Base-by-base conservation (phyloP, 176 grass and related monocot genomes). In the Puya raimondii region DNA sequence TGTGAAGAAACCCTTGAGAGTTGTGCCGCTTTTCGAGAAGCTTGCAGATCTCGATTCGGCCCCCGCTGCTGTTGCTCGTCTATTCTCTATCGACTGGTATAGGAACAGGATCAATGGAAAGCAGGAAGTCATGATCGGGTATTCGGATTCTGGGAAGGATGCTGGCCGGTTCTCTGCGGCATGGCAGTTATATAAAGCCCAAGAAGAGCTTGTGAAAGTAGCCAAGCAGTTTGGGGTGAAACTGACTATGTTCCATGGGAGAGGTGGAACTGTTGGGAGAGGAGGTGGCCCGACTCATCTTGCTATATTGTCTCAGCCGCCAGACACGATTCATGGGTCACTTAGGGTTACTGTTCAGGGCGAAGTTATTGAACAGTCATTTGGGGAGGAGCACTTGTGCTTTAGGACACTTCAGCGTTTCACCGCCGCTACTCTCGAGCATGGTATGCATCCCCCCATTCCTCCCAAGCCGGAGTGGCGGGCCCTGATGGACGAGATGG, bases 111-210 rank as follows among this genome's bases (percentile, higher is more conserved):
- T 91, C 69, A 72, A 78, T 42, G 92, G 88, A 51, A 96, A 91
- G 48, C 92, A 96, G 25, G 92, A 96, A 80, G 92, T 96, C 51
- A 96, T 96, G 92, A 96, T 96, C 22, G 92, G 88, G 17, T 91
- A 96, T 82, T 96, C 92, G 20, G 92, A 96, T 80, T 96, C 92
- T 68, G 92, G 88, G 51, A 96, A 96, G 74, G 92, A 96, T 87
- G 92, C 88, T 58, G 88, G 92, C 47, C 85, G 86, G 67, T 83
- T 96, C 63, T 90, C 93, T 74, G 92, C 92, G 66, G 83, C 86
- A 47, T 96, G 92, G 88, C 83, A 96, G 73, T 64, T 96, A 67
- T 96, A 91, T 80, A 96, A 91, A 81, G 78, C 82, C 58, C 88
- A 91, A 82, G 88, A 91, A 72, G 92, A 89, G 27, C 88, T 96